These are phyloP conservation scores for Vittaforma corneae DNA, from an alignment of 371 early-diverging fungal genomes.

Conservation along the genomic window DNA sequence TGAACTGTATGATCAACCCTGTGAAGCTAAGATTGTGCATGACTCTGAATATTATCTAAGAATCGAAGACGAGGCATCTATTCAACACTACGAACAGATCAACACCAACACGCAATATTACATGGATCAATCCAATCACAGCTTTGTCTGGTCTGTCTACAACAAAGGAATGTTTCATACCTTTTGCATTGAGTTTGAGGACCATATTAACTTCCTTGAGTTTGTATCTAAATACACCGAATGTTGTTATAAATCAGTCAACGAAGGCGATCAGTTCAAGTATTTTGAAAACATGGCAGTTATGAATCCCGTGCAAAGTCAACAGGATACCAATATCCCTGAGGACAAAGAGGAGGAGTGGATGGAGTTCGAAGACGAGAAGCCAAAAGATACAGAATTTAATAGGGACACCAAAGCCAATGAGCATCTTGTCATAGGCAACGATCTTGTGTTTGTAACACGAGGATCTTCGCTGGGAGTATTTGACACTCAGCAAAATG, in stretches of 20 bases:
- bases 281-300: background rate
- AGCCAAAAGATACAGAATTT: background rate
- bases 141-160: conserved; percentile 57
- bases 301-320: background rate
- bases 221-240: conserved; percentile 52
- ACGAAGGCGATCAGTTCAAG: background rate
- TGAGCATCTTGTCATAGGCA: conserved; percentile 50
- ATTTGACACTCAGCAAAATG: conserved; percentile 46
- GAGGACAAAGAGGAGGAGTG: conserved; percentile 28
- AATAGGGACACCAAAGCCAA: conserved; percentile 14
- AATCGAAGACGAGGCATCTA: conserved; percentile 47
- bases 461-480: conserved; percentile 57
- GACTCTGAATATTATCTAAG: conserved; percentile 21
- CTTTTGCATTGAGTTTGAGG: conserved; percentile 50
- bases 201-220: conserved; percentile 47
- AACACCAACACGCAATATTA: conserved; percentile 55
- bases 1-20: background rate
- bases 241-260: conserved; percentile 21
- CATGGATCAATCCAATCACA: conserved; percentile 53
- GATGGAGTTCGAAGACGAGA: background rate
- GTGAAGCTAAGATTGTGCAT: background rate
- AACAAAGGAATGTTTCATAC: conserved; percentile 40
- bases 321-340: background rate
- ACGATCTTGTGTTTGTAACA: conserved; percentile 55
- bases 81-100: conserved; percentile 55